Base-by-base conservation (phyloP, 2,329 filamentous ascomycete species). In the Exophiala aquamarina region DNA sequence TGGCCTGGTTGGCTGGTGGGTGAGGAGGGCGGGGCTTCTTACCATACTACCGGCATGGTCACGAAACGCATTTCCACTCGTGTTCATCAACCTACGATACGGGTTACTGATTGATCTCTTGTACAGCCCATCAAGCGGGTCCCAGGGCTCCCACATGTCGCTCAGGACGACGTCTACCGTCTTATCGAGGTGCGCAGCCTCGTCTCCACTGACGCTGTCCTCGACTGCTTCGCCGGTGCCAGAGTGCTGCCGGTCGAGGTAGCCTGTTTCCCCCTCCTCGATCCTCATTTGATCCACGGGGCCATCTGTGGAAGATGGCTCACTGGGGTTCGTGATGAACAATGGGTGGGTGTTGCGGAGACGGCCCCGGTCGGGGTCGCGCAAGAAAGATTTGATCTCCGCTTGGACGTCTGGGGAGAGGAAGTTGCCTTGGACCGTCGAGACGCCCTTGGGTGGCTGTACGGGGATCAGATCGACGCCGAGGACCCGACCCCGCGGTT, bases 61-160 rank as follows among this genome's bases (percentile, higher is more conserved):
- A 56, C 84, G 82, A 64, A 95, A 93, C 15, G 71, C 70, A 62
- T 89, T 86, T 47, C 93, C 93, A 71, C 87, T 95, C 61, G 92
- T 96, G 71, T 98, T 98, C 90, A 96, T 95, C 86, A 98, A 86
- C 93, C 93, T 98, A 79, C 73, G 69, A 83, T 94, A 93, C 57
- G 90, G 89, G 81, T 93, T 87, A 92, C 85, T 95, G 81, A 96
- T 79, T 76, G 84, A 95, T 74, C 82, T 89, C 75, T 87, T 85
- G 74, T 82, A 85, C 74, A 87, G 90, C 63, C 85, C 86, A 63
- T 78, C 77, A 43, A 81, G 87, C 74, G 88, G 87, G 62, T 83
- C 77, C 90, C 90, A 96, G 86, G 93, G 91, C 78, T 79, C 92
- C 82, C 84, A 98, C 93, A 98, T 98, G 80, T 98, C 93, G 82